Evolutionary conservation across 1,284 basidiomycete species (phyloP).

Genomic region (Moniliella sp.): DNA sequence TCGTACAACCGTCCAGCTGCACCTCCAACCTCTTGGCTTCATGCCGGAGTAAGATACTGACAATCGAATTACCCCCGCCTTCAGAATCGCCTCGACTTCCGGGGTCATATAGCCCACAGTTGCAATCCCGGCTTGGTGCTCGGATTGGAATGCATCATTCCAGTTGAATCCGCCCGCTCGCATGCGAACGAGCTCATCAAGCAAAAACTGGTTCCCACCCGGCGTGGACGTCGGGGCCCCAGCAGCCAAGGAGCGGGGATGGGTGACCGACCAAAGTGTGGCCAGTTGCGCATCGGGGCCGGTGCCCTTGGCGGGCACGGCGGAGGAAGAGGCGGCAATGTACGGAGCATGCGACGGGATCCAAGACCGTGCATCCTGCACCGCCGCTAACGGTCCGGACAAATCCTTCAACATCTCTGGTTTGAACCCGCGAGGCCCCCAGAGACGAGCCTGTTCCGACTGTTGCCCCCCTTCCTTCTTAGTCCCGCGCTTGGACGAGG

Average conservation of each 20-base stretch:
- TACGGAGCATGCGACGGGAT: background rate
- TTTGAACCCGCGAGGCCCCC: slow-evolving; percentile 3
- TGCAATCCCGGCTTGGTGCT: background rate
- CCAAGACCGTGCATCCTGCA: slow-evolving; percentile 10
- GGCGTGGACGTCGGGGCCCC: no score
- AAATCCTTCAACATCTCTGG: slow-evolving; percentile 21
- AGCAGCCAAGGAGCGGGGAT: no score
- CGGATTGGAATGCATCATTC: background rate
- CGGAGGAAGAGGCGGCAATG: background rate
- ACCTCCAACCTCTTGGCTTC: no score
- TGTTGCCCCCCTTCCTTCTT: slow-evolving; percentile 2
- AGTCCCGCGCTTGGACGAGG: slow-evolving; percentile 2
- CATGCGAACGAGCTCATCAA: background rate
- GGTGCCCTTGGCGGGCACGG: background rate
- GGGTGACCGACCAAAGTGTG: no score
- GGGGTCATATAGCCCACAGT: background rate
- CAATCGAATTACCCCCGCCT: no score
- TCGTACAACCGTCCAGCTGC: no score
- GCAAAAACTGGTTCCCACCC: no score
- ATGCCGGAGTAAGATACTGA: no score
- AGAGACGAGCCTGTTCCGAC: background rate
- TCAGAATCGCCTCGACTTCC: background rate
- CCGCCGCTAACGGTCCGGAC: slow-evolving; percentile 16
- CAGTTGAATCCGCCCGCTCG: background rate
- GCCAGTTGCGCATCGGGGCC: background rate